Evolutionary conservation across 768 basidiomycete species (phyloP).

Genomic region (Rickenella mellea): DNA sequence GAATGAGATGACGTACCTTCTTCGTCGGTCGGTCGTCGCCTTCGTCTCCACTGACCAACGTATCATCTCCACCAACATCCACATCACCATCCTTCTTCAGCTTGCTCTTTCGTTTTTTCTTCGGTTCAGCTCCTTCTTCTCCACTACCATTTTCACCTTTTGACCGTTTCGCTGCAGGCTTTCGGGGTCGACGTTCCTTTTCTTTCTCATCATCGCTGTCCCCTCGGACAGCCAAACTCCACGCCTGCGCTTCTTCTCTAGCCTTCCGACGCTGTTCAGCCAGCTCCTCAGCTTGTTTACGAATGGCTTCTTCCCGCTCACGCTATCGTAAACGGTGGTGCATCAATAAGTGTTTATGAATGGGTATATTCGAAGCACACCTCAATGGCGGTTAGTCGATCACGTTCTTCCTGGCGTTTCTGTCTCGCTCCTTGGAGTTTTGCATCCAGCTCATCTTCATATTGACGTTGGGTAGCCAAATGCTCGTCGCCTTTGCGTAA

Average conservation of each 20-base stretch:
- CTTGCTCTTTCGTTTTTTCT: conserved; percentile 66
- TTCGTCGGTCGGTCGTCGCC: conserved; percentile 49
- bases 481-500: conserved; percentile 77
- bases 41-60: conserved; percentile 65
- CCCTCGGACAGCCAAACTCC: conserved; percentile 59
- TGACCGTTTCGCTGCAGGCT: conserved; percentile 44
- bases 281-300: conserved; percentile 66
- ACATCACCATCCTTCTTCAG: conserved; percentile 38
- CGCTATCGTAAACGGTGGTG: conserved; percentile 29
- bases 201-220: conserved; percentile 77
- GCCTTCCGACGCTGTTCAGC: conserved; percentile 69
- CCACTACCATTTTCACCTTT: conserved; percentile 25
- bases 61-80: conserved; percentile 54
- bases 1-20: conserved; percentile 39
- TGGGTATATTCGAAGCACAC: conserved; percentile 27
- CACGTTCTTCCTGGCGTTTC: conserved; percentile 72
- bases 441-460: conserved; percentile 62
- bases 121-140: conserved; percentile 36
- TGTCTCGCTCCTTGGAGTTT: conserved; percentile 70
- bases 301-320: conserved; percentile 51
- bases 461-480: conserved; percentile 55
- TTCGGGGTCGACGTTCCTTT: conserved; percentile 39
- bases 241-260: conserved; percentile 71
- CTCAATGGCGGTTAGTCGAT: conserved; percentile 54
- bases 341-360: conserved; percentile 1